These are phyloP conservation scores for Magnaporthiopsis poae DNA, from an alignment of 2,329 filamentous ascomycete species.

Conservation along the genomic window DNA sequence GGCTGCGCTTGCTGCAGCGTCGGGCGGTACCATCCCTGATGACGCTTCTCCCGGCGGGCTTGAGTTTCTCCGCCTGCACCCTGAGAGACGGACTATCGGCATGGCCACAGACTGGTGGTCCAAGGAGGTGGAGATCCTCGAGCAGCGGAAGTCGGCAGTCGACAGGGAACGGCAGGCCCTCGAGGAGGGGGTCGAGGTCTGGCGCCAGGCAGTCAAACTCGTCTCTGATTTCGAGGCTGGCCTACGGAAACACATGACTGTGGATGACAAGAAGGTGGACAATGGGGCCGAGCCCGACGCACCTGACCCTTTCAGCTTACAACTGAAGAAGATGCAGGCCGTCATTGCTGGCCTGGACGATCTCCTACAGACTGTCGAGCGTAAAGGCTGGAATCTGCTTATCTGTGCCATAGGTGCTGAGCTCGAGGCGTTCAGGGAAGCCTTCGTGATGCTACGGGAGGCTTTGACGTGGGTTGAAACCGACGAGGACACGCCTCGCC, in stretches of 20 bases:
- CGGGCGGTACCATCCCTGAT: conserved; percentile 13
- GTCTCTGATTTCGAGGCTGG: conserved; percentile 56
- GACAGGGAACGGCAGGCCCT: conserved; percentile 55
- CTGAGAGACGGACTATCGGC: conserved; percentile 55
- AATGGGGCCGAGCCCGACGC: conserved; percentile 21
- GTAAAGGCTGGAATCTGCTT: conserved; percentile 61
- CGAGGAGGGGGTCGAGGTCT: conserved; percentile 56
- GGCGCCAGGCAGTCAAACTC: conserved; percentile 51
- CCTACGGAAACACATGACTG: conserved; percentile 46
- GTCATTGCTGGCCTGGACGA: conserved; percentile 47
- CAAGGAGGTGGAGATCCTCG: conserved; percentile 47
- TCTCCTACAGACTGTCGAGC: conserved; percentile 45
- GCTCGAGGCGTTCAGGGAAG: conserved; percentile 25
- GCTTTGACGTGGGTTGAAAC: conserved; percentile 23
- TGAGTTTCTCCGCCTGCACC: conserved; percentile 51
- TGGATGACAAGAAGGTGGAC: conserved; percentile 14
- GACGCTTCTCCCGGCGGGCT: conserved; percentile 28
- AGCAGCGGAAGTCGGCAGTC: conserved; percentile 44
- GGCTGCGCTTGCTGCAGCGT: conserved; percentile 26
- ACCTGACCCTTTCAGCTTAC: conserved; percentile 6
- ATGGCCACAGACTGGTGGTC: conserved; percentile 67
- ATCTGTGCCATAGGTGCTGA: conserved; percentile 66
- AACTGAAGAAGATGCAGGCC: conserved; percentile 43
- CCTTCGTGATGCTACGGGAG: conserved; percentile 20
- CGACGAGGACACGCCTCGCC: conserved; percentile 17